Evolutionary conservation across 495 filamentous ascomycete species (phyloP).

Genomic region (Xylaria cubensis): DNA sequence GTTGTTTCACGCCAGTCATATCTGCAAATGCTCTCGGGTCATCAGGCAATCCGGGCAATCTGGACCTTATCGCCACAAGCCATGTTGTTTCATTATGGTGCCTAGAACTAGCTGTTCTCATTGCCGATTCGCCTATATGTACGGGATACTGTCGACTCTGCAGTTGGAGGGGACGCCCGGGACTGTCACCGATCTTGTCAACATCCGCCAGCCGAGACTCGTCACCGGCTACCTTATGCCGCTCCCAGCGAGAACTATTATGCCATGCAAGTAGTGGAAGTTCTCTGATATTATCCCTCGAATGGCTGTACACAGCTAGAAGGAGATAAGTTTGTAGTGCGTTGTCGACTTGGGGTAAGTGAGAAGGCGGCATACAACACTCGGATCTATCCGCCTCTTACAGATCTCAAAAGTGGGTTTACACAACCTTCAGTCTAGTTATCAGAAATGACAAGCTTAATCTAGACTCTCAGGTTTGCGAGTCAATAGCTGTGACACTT

Average conservation of each 20-base stretch:
- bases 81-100: conserved; percentile 22
- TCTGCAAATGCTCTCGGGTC: conserved; percentile 14
- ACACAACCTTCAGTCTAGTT: background rate
- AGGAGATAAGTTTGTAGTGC: background rate
- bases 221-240: conserved; percentile 8
- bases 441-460: conserved; percentile 14
- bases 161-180: conserved; percentile 24
- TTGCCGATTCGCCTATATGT: conserved; percentile 19
- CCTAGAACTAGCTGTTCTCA: conserved; percentile 20
- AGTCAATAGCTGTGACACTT: conserved; percentile 8
- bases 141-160: conserved; percentile 17
- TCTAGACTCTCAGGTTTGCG: conserved; percentile 4
- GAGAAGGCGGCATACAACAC: conserved; percentile 7
- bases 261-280: background rate
- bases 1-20: conserved; percentile 23
- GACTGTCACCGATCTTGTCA: conserved; percentile 17
- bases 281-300: background rate
- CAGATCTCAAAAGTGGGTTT: conserved; percentile 7
- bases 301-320: conserved; percentile 8
- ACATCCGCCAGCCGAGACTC: conserved; percentile 10
- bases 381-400: conserved; percentile 12
- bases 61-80: conserved; percentile 12
- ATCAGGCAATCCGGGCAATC: conserved; percentile 2
- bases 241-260: conserved; percentile 7
- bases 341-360: conserved; percentile 1